These are phyloP conservation scores for Daedalea quercina DNA, from an alignment of 768 basidiomycete species.

Conservation along the genomic window DNA sequence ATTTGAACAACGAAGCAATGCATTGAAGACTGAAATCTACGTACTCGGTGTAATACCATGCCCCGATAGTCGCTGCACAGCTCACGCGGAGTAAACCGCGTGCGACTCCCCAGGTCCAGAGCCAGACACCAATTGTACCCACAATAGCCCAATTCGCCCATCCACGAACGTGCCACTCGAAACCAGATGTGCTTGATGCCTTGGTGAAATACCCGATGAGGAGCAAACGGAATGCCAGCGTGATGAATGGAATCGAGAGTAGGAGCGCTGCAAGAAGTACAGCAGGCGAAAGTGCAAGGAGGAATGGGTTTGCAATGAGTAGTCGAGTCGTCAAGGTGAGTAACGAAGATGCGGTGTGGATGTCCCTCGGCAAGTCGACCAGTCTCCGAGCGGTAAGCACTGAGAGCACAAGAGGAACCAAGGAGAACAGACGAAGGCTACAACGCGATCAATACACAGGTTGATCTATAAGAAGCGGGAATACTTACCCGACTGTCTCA, in stretches of 20 bases:
- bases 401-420: conserved; percentile 66
- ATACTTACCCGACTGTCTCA: conserved; percentile 67
- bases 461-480: background rate
- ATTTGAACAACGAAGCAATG: background rate
- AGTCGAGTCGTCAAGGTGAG: conserved; percentile 60
- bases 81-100: conserved; percentile 73
- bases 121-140: conserved; percentile 45
- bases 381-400: conserved; percentile 67
- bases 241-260: conserved; percentile 72
- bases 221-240: conserved; percentile 70
- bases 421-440: conserved; percentile 71
- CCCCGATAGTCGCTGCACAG: conserved; percentile 78
- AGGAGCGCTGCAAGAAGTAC: conserved; percentile 65
- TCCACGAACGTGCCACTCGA: conserved; percentile 45
- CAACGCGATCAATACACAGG: conserved; percentile 9
- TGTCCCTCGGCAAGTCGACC: conserved; percentile 60
- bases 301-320: conserved; percentile 64
- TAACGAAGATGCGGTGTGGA: conserved; percentile 57
- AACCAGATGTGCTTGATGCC: conserved; percentile 36
- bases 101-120: conserved; percentile 77
- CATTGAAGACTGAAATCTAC: conserved; percentile 14
- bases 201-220: conserved; percentile 55
- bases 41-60: conserved; percentile 82
- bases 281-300: conserved; percentile 67
- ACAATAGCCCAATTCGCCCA: conserved; percentile 75